Base-by-base conservation (phyloP, 495 filamentous ascomycete species). In the Echria macrotheca region DNA sequence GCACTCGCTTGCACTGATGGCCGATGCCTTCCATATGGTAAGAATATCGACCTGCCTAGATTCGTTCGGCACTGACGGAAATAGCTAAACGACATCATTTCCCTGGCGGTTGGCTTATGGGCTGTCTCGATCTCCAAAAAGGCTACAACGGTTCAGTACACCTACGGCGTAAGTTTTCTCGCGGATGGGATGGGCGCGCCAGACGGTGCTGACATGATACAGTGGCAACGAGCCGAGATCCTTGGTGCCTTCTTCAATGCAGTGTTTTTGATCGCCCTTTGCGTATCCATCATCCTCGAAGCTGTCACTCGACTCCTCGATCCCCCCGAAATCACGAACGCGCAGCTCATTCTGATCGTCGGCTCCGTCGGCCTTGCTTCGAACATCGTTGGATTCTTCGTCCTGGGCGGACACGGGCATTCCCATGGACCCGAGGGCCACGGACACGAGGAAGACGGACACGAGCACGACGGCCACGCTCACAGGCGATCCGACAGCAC, bases 11-110 rank as follows among this genome's bases (percentile, higher is more conserved):
- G 93, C 93, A 14, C 77, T 98, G 47, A 87, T 94, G 59, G 93
- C 93, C 29, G 93, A 98, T 72, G 88, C 93, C 47, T 98, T 97
- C 70, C 93, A 98, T 60, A 98, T 98, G 93, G 86, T 91, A 62
- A 55, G 74, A 11, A 31, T 37, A n/a, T n/a, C n/a, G n/a, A n/a
- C n/a, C n/a, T n/a, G n/a, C n/a, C n/a, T n/a, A n/a, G n/a, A n/a
- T n/a, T n/a, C n/a, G 21, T 19, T 37, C 17, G 5, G 5, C 22
- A 17, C 8, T 1, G 22, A 19, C 33, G 33, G 15, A 5, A 26
- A 18, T 39, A 88, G 85, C 74, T 98, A 19, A 98, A 98, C 66
- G 93, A 98, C 81, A 89, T 98, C 49, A 79, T 98, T 35, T 98
- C 93, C 0, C 70, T 98, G 10, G 78, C 82, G 39, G 93, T 98